Base-by-base conservation (phyloP, 805 yeast species). In the Dipodascopsis uninucleata region DNA sequence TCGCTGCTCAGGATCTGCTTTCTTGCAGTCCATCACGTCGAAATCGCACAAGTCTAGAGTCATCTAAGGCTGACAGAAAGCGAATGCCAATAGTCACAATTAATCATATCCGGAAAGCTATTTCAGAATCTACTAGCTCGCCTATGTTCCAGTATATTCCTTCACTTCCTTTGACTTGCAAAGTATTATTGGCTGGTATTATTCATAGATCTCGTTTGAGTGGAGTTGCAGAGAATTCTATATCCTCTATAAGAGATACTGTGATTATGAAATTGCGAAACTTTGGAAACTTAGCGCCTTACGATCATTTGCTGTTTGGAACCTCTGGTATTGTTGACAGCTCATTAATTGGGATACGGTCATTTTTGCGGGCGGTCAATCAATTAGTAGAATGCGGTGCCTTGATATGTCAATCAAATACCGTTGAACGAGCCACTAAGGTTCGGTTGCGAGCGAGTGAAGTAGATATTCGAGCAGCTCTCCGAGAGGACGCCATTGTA, bases 321-420 rank as follows among this genome's bases (percentile, higher is more conserved):
- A 35, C 47, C 9, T 29, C 34, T 8, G 29, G 69, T 25, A 55
- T 66, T 12, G 66, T 66, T 31, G 62, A 62, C 1, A 67, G 63
- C 12, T 55, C 55, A 5, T 63, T 70, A 2, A 64, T 79, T 1
- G 69, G 90, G 45, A 69, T 83, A 22, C 69, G 71, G 21, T 81
- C 85, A 3, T 75, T 85, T 55, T 74, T 75, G 28, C 76, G 69
- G 41, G 71, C 85, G 1, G 58, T 88, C 5, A 71, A 72, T 36
- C 94, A 87, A 57, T 67, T 90, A 43, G 77, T 78, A 10, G 96
- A 88, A 44, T 78, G 81, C 34, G 97, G 97, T 0, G 67, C 90
- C 4, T 51, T 93, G 2, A 68, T 78, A 3, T 82, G 78, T 57
- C 94, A 85, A 59, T 76, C 76, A 36, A 68, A 76, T 46, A 75